phyloP scores from a whole-genome alignment of 1,284 basidiomycete genomes.

The Fomitopsis pinicola region DNA sequence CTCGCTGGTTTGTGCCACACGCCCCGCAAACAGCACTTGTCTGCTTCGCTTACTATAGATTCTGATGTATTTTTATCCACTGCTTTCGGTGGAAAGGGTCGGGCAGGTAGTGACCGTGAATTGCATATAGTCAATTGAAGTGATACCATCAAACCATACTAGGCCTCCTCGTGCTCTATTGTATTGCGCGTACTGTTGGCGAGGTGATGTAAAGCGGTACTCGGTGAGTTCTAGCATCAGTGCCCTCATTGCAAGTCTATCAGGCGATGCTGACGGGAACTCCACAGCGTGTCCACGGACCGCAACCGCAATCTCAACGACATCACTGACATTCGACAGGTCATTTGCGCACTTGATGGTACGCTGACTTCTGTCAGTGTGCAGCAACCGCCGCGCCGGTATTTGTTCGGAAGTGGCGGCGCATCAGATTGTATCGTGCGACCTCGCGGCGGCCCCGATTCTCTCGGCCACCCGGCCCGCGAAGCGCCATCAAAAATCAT shows the following conservation, averaged over 20 bases:
- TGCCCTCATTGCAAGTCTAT: not conserved
- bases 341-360: not conserved
- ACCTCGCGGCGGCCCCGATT: not conserved
- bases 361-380: not conserved
- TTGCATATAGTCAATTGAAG: conserved; percentile 9
- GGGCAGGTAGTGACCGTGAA: not conserved
- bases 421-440: not conserved
- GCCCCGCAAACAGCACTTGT: conserved; percentile 5
- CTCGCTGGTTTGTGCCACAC: not conserved
- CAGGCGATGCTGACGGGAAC: not conserved
- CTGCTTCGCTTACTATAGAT: conserved; percentile 35
- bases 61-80: conserved; percentile 51
- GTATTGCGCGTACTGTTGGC: not conserved
- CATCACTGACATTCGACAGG: too few species aligned
- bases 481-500: not conserved
- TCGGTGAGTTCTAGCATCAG: not conserved
- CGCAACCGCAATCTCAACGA: too few species aligned
- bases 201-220: not conserved
- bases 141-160: not conserved
- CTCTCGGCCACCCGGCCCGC: too few species aligned
- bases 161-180: not conserved
- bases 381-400: too few species aligned
- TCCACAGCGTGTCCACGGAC: not conserved
- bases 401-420: not conserved
- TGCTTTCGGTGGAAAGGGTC: conserved; percentile 14